phyloP scores from a whole-genome alignment of 371 early-diverging fungal species.

The Mucor racemosus region DNA sequence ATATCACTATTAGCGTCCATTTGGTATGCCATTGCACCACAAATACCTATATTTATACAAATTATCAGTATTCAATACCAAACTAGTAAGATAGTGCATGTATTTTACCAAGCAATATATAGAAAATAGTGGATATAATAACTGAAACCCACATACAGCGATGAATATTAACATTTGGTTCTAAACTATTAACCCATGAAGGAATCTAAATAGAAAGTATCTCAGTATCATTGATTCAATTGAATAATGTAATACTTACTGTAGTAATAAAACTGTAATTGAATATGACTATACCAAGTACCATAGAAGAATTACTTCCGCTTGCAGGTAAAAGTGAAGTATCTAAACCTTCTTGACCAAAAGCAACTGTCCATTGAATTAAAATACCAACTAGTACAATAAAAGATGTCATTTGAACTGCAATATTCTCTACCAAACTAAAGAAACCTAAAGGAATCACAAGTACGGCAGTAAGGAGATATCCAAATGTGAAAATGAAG shows the following conservation, averaged over 20 bases:
- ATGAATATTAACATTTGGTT: conserved; percentile 58
- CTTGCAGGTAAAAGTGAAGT: conserved; percentile 47
- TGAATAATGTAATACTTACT: conserved; percentile 15
- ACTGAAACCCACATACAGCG: conserved; percentile 56
- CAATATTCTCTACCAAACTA: conserved; percentile 63
- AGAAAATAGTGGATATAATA: conserved; percentile 52
- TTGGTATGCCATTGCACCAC: conserved; percentile 61
- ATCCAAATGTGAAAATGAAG: conserved; percentile 61
- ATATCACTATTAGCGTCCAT: conserved; percentile 59
- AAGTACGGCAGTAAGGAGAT: conserved; percentile 52
- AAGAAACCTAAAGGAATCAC: conserved; percentile 62
- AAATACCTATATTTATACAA: conserved; percentile 36
- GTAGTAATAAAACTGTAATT: conserved; percentile 69
- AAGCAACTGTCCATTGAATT: conserved; percentile 61
- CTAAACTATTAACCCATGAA: conserved; percentile 64
- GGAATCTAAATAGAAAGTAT: conserved; percentile 44
- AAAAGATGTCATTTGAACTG: conserved; percentile 59
- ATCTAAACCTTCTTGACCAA: conserved; percentile 55
- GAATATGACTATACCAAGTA: conserved; percentile 65
- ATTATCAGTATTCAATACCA: conserved; percentile 2
- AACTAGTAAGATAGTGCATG: not conserved
- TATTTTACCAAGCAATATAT: conserved; percentile 45
- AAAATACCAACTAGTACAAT: conserved; percentile 53
- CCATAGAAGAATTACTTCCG: conserved; percentile 51
- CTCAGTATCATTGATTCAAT: not conserved